phyloP scores from a whole-genome alignment of 2,329 filamentous ascomycete species.

The Colletotrichum sp. region DNA sequence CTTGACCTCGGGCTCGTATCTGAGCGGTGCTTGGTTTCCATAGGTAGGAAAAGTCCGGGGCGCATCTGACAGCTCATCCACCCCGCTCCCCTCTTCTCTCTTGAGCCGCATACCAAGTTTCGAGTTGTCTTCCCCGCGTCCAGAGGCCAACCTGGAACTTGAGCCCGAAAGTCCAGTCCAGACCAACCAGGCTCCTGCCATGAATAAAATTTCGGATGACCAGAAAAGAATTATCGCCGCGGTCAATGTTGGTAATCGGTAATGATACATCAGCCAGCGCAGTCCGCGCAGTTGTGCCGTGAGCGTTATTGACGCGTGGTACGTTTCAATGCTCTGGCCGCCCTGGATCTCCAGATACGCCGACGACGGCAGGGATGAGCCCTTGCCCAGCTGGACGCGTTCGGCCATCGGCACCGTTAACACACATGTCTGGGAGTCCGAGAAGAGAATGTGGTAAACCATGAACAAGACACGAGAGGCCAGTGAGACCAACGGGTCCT shows the following conservation, averaged over 20 bases:
- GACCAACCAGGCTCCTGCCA: constrained; percentile 68
- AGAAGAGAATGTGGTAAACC: constrained; percentile 72
- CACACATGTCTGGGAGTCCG: constrained; percentile 65
- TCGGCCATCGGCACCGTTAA: constrained; percentile 78
- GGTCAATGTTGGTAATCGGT: constrained; percentile 73
- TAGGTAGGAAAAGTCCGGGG: constrained; percentile 50
- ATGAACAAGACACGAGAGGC: constrained; percentile 68
- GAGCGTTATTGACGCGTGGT: constrained; percentile 71
- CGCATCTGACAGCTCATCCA: constrained; percentile 42
- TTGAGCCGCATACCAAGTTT: constrained; percentile 20
- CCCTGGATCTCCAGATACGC: constrained; percentile 72
- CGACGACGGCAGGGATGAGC: constrained; percentile 45
- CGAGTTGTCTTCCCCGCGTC: constrained; percentile 10
- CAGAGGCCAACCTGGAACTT: constrained; percentile 22
- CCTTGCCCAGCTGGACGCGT: constrained; percentile 63
- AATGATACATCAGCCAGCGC: constrained; percentile 86
- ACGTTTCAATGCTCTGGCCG: constrained; percentile 75
- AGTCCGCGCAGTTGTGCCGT: constrained; percentile 79
- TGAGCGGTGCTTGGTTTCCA: constrained; percentile 44
- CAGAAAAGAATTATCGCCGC: constrained; percentile 78
- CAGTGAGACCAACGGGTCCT: constrained; percentile 70
- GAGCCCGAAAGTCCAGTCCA: constrained; percentile 36
- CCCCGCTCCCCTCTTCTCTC: constrained; percentile 32
- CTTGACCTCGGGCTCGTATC: constrained; percentile 44
- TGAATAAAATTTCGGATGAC: constrained; percentile 73